phyloP scores from a whole-genome alignment of 2,329 filamentous ascomycete genomes.

The Aspergillus tanneri region DNA sequence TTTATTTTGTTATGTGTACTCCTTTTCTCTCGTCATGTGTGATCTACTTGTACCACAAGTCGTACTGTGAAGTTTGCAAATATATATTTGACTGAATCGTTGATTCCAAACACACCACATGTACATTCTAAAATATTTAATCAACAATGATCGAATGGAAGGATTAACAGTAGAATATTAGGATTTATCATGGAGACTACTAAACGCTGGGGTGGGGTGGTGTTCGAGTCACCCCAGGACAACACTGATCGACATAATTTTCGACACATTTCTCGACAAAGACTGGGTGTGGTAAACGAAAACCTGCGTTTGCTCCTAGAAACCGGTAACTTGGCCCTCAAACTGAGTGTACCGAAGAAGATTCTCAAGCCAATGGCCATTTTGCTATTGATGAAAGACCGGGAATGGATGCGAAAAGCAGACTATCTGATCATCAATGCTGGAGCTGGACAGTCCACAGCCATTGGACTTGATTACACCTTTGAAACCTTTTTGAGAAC shows the following conservation, averaged over 20 bases:
- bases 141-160: no score
- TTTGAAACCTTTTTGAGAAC: conserved; percentile 22
- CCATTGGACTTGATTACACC: conserved; percentile 26
- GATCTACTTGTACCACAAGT: no score
- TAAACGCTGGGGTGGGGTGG: conserved; percentile 18
- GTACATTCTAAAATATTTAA: no score
- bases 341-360: neutral
- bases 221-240: conserved; percentile 11
- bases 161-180: no score
- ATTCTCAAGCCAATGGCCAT: neutral
- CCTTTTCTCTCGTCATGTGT: no score
- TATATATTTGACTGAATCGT: no score
- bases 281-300: conserved; percentile 17
- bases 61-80: no score
- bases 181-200: neutral
- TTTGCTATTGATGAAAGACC: conserved; percentile 10
- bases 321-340: neutral
- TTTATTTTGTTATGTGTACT: no score
- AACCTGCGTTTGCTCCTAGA: neutral
- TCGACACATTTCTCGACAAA: conserved; percentile 21
- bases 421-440: conserved; percentile 21
- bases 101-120: no score
- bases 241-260: conserved; percentile 23
- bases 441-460: conserved; percentile 23
- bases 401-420: conserved; percentile 19